phyloP scores from a whole-genome alignment of 441 rosid genomes.

The Manihot esculenta region DNA sequence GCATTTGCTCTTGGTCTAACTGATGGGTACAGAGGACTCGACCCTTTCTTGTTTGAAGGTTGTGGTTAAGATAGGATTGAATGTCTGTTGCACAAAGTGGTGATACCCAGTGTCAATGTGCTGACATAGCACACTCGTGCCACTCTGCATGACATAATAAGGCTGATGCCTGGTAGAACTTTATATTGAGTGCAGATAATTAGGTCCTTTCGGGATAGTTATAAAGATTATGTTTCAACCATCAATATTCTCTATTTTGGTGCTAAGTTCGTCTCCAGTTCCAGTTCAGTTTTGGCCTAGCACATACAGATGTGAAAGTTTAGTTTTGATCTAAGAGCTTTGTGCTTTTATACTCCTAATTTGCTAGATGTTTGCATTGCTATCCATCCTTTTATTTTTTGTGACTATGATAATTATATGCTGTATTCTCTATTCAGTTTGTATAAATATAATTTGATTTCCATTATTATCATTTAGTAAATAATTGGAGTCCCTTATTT shows the following conservation, averaged over 20 bases:
- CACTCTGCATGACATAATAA: conserved; percentile 1
- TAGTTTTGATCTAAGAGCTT: neutral
- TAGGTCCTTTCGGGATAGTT: neutral
- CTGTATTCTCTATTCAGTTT: neutral
- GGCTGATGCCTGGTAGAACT: neutral
- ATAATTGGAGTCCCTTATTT: neutral
- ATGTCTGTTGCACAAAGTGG: neutral
- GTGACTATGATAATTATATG: neutral
- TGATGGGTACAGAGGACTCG: neutral
- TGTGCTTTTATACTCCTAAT: neutral
- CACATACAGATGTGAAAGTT: neutral
- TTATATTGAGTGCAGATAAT: neutral
- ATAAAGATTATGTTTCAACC: neutral
- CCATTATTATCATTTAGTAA: neutral
- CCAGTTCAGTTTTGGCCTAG: neutral
- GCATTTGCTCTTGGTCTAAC: neutral
- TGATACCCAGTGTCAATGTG: neutral
- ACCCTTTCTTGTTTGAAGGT: neutral
- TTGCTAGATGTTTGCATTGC: no score
- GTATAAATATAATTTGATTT: neutral
- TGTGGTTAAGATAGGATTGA: neutral
- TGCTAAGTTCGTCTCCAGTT: neutral
- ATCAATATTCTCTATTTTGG: neutral
- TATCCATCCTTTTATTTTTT: neutral
- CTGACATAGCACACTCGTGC: neutral